Conservation (phyloP, 345 rosid species). For the Eucalyptus cladocalyx region DNA sequence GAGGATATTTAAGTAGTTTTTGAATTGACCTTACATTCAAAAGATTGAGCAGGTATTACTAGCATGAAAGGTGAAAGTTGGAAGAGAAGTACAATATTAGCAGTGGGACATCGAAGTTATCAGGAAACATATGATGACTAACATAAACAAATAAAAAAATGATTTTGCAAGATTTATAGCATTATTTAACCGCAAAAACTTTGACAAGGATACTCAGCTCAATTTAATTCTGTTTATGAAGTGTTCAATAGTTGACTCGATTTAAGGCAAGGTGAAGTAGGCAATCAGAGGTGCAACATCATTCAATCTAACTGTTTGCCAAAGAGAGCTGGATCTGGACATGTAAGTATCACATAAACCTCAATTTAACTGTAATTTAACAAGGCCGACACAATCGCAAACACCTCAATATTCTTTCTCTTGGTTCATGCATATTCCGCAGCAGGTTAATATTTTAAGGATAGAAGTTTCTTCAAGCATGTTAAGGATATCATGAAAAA, state of each 20-base stretch:
- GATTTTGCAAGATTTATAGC: neutral
- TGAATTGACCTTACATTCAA: conserved; percentile 57
- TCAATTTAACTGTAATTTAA: neutral
- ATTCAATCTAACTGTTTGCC: neutral
- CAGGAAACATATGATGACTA: neutral
- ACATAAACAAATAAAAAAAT: neutral
- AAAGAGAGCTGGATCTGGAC: neutral
- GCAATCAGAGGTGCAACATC: neutral
- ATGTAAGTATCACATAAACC: neutral
- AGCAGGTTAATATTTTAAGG: neutral
- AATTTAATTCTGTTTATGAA: neutral
- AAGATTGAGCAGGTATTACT: neutral
- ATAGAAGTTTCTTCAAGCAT: neutral
- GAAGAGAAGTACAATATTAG: neutral
- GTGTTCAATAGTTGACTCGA: neutral
- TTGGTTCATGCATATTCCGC: neutral
- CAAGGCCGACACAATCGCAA: neutral
- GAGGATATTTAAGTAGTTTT: conserved; percentile 78
- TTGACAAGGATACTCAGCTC: neutral
- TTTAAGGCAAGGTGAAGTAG: neutral
- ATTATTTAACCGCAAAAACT: neutral
- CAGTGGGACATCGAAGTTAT: neutral
- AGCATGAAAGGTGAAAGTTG: neutral
- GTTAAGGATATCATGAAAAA: neutral
- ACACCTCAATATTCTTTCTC: neutral